phyloP scores from a whole-genome alignment of 192 early-diverging fungal species.

The Entophlyctis luteolus region DNA sequence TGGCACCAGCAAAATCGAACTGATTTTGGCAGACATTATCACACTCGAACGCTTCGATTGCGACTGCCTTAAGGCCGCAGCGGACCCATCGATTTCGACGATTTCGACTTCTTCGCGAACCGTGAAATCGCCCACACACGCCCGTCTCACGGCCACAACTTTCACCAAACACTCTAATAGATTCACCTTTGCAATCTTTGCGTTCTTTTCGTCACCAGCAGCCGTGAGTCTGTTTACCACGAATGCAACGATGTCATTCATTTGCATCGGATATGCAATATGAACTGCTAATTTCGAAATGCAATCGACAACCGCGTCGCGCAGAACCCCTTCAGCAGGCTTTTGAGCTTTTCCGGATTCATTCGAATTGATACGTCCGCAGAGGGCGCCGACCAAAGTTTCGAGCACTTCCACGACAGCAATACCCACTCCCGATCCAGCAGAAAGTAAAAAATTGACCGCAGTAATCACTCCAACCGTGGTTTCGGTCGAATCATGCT shows the following conservation, averaged over 20 bases:
- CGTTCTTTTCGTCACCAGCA: no score
- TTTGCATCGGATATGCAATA: constrained; percentile 35
- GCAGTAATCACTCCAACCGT: constrained; percentile 12
- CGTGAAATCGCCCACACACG: no score
- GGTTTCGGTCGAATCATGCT: background rate
- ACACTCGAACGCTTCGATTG: background rate
- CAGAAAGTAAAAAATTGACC: constrained; percentile 14
- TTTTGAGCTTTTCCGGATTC: background rate
- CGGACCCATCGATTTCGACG: no score
- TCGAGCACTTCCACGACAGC: constrained; percentile 30
- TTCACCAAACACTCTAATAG: constrained; percentile 3
- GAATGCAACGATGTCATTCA: constrained; percentile 37
- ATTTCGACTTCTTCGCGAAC: no score
- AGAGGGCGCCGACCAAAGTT: constrained; percentile 29
- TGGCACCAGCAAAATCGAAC: constrained; percentile 14
- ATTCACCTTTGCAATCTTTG: background rate
- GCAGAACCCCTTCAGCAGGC: constrained; percentile 1
- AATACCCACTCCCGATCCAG: no score
- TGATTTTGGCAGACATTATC: constrained; percentile 7
- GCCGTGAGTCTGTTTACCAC: constrained; percentile 28
- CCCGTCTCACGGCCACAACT: constrained; percentile 2
- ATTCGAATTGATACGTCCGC: no score
- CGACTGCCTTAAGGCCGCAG: no score
- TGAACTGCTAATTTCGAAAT: constrained; percentile 25
- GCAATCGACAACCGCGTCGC: constrained; percentile 15